A percentile compares a stretch with the other conserved stretches of the same genome.
Evolutionary conservation across 352 stramenopile genomes (phyloP).

Genomic region (Pythium monospermum): DNA sequence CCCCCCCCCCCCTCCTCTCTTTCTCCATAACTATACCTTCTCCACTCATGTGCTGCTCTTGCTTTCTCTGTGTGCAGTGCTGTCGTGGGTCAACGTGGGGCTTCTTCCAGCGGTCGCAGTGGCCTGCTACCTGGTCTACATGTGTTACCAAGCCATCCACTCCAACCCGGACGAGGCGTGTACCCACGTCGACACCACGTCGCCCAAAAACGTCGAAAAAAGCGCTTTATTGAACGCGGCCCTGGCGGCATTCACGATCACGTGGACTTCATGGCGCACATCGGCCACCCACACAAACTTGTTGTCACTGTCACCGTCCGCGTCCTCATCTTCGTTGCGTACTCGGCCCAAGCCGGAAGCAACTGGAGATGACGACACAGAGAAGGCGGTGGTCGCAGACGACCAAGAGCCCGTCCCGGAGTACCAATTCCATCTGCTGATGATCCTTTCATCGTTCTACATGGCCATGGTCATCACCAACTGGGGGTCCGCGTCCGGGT

Average conservation of each 20-base stretch:
- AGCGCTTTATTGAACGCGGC: not conserved
- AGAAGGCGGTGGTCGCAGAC: not conserved
- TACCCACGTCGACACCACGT: slow-evolving; percentile 24
- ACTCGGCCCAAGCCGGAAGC: slow-evolving; percentile 9
- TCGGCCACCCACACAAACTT: slow-evolving; percentile 57
- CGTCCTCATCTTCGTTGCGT: no score
- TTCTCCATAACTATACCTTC: no score
- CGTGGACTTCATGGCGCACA: slow-evolving; percentile 61
- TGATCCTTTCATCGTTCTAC: slow-evolving; percentile 89
- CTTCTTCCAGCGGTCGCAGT: slow-evolving; percentile 52
- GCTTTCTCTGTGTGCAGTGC: slow-evolving; percentile 22
- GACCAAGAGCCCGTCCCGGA: slow-evolving; percentile 43
- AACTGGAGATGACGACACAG: not conserved
- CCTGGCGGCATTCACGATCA: slow-evolving; percentile 44
- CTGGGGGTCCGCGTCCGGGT: slow-evolving; percentile 88
- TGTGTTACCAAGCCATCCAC: slow-evolving; percentile 68
- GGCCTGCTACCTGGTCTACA: slow-evolving; percentile 54
- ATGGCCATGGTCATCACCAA: slow-evolving; percentile 94
- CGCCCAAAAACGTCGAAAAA: not conserved
- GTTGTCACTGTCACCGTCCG: slow-evolving; percentile 38
- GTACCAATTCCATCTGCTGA: slow-evolving; percentile 94
- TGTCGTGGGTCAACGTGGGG: slow-evolving; percentile 51
- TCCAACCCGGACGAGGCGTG: slow-evolving; percentile 60
- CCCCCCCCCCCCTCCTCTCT: no score
- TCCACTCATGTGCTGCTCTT: not conserved